Percentiles rank a stretch among this genome's conserved stretches.
Conservation (phyloP, 495 filamentous ascomycete species). For the Penicillium verhagenii region DNA sequence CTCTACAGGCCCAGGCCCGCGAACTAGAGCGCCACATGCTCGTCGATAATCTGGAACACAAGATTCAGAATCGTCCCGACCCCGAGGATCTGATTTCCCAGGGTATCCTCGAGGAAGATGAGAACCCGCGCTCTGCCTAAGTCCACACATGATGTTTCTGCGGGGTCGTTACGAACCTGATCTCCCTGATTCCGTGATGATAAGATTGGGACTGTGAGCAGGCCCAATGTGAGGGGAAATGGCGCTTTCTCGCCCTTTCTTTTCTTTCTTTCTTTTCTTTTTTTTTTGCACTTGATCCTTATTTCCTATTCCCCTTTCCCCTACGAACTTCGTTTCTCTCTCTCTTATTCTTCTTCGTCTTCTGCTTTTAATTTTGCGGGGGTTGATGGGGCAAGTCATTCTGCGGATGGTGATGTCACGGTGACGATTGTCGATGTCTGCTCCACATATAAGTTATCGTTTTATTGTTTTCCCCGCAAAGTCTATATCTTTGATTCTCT, state of each 20-base stretch:
- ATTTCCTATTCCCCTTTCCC: too few species aligned
- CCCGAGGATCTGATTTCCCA: constrained; percentile 73
- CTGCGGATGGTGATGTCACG: constrained; percentile 26
- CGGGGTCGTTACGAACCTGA: not conserved
- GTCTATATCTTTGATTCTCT: not conserved
- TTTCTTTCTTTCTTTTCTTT: not conserved
- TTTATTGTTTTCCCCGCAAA: constrained; percentile 8
- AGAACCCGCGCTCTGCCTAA: constrained; percentile 38
- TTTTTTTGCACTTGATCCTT: too few species aligned
- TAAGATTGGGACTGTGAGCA: not conserved
- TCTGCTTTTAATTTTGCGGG: not conserved
- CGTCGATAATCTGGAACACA: constrained; percentile 78
- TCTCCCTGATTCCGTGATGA: not conserved
- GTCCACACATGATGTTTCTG: not conserved
- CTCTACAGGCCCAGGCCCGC: constrained; percentile 71
- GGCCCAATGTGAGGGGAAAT: constrained; percentile 6
- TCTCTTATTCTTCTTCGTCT: not conserved
- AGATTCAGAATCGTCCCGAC: constrained; percentile 70
- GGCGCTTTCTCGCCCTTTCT: constrained; percentile 9
- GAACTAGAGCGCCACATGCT: constrained; percentile 85
- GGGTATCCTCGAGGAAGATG: constrained; percentile 69
- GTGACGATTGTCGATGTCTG: constrained; percentile 16
- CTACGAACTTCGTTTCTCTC: too few species aligned
- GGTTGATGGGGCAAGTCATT: not conserved
- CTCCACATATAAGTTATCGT: constrained; percentile 7